Conservation (phyloP, 805 yeast genomes). For the Saturnispora hagleri region DNA sequence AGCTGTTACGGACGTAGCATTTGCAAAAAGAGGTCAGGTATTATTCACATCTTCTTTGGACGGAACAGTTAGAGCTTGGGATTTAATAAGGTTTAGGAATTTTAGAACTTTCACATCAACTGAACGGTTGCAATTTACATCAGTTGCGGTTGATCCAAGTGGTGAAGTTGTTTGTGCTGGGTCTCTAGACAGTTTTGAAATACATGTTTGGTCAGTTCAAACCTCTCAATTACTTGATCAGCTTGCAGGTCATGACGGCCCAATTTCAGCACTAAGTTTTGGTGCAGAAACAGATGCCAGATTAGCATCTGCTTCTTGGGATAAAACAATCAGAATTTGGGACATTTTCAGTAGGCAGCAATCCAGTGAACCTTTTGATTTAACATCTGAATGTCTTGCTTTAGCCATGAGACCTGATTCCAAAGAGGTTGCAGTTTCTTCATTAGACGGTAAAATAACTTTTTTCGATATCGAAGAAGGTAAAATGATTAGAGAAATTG, state of each 20-base stretch:
- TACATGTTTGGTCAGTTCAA: constrained; percentile 96
- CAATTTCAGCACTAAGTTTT: constrained; percentile 79
- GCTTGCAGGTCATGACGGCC: constrained; percentile 91
- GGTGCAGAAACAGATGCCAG: constrained; percentile 62
- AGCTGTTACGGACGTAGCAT: constrained; percentile 78
- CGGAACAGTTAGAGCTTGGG: constrained; percentile 98
- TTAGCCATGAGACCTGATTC: constrained; percentile 87
- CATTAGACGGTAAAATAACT: constrained; percentile 79
- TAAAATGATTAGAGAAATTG: constrained; percentile 72
- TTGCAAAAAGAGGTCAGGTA: constrained; percentile 86
- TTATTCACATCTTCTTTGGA: constrained; percentile 86
- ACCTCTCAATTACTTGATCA: constrained; percentile 86
- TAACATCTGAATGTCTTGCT: constrained; percentile 74
- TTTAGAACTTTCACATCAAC: constrained; percentile 93
- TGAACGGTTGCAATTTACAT: constrained; percentile 74
- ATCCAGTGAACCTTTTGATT: constrained; percentile 83
- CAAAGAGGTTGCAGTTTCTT: constrained; percentile 79
- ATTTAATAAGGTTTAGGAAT: constrained; percentile 82
- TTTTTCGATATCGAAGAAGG: constrained; percentile 80
- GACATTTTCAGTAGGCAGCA: constrained; percentile 80
- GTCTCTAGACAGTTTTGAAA: constrained; percentile 78
- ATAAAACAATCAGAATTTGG: constrained; percentile 90
- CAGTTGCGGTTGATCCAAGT: constrained; percentile 91
- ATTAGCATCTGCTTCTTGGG: constrained; percentile 94
- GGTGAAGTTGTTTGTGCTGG: constrained; percentile 97